Evolutionary conservation across 164 flowering plant genomes (phyloP).

Genomic region (Sedum album): DNA sequence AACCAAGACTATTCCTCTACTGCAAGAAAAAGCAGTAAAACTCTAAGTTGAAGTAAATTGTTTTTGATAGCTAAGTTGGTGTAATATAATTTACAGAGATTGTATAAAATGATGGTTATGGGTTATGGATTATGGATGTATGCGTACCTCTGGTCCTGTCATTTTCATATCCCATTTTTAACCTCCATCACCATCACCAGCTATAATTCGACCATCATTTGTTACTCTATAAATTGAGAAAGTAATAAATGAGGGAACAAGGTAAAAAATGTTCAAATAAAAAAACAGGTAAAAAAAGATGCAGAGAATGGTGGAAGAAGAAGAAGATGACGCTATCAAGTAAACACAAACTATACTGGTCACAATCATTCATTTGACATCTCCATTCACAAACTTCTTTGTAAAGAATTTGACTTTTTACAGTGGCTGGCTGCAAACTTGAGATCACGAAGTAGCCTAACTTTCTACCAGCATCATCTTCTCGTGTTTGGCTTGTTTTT

Average conservation of each 20-base stretch:
- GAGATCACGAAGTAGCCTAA: too few relatives aligned
- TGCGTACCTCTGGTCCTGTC: neutral
- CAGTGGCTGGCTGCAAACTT: too few relatives aligned
- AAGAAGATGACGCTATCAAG: neutral
- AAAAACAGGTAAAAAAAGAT: neutral
- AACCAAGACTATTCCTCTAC: neutral
- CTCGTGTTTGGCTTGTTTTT: too few relatives aligned
- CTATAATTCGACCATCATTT: neutral
- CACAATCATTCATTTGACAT: constrained; percentile 3
- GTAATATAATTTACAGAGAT: neutral
- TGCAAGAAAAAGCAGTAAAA: neutral
- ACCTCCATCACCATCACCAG: neutral
- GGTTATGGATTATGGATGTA: neutral
- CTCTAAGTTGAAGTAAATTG: neutral
- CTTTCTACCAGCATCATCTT: too few relatives aligned
- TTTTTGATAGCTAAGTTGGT: too few relatives aligned
- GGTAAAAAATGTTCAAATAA: neutral
- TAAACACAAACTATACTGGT: neutral
- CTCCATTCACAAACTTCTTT: neutral
- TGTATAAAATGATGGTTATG: neutral
- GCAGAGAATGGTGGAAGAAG: neutral
- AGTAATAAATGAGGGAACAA: neutral
- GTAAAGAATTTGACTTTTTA: neutral
- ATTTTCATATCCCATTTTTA: neutral
- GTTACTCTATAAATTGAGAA: too few relatives aligned